Base-by-base conservation (phyloP, 768 basidiomycete species). In the Coprinellus aureogranulatus region DNA sequence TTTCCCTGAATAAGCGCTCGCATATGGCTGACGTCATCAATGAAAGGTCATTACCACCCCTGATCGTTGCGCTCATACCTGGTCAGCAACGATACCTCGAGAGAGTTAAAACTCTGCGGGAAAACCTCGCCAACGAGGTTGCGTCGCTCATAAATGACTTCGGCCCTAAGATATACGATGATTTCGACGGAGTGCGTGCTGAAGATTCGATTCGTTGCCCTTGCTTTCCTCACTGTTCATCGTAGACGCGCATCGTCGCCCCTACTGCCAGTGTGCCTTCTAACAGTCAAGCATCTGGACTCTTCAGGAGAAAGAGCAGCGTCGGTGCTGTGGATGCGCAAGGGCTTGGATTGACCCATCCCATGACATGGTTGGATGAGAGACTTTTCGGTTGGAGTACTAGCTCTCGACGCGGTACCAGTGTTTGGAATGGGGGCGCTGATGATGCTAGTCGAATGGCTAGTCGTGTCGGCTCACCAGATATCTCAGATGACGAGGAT, bases 291-390 rank as follows among this genome's bases (percentile, higher is more conserved):
- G 81, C 82, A 5, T 82, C 87, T 12, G 91, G 90, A 8, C 67
- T 93, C 48, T 90, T 90, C 84, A 80, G 87, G 57, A 77, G 92
- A 30, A 93, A 91, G 73, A 90, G 87, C 63, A 84, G 86, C 31
- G 87, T 83, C 41, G 90, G 89, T 25, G 89, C 88, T 31, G 86
- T 91, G n/a, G 90, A 91, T 68, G 89, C 88, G 0, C 90, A 92
- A 73, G 90, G 90, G 44, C 84, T 88, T 52, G 81, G 92, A 27
- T 79, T 95, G 31, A 89, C 86, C 14, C 93, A 97, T 72, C 94
- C 94, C 0, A 94, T 96, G 89, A 87, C 89, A 14, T 96, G 93
- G 93, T 81, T 96, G 16, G 94, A 97, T 69, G 94, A 96, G 72
- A 86, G 91, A 8, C 80, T 97, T 25, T 97, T 96, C 67, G 94